Base-by-base conservation (phyloP, 352 stramenopile species). In the Phytophthora litchii region DNA sequence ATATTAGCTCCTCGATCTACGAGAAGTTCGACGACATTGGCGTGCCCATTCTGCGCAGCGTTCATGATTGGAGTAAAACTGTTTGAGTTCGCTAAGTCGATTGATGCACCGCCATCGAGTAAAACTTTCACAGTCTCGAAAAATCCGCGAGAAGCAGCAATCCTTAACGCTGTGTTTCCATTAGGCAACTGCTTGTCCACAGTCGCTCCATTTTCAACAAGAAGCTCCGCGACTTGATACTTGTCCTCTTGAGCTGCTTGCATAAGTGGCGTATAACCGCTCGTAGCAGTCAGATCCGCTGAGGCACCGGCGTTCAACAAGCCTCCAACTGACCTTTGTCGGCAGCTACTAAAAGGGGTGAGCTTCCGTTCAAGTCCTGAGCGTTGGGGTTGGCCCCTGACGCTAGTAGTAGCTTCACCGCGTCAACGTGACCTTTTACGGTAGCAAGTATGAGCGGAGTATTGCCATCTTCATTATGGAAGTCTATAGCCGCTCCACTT, bases 61-160 rank as follows among this genome's bases (percentile, higher is more conserved):
- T 16, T 32, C 42, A 48, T 27, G 23, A 27, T 48, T n/a, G 42
- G 42, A 20, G 42, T 48, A 21, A 36, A 48, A 27, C 23, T 48
- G 42, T 48, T 48, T n/a, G 42, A 48, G 23, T 48, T 48, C 7
- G 23, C 23, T 21, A 48, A 34, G 42, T 48, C 23, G 23, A 48
- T 36, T 19, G 42, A 36, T 20, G 42, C 42, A 13, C 23, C 23
- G 3, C 21, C 13, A 21, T 48, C 42, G 5, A 48, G 42, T 48
- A 48, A 32, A 36, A 48, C 42, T 6, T 23, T 13, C n/a, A 36
- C 42, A 48, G 42, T 48, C 4, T 48, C 42, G 10, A 48, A 13
- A 14, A 11, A 14, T 14, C 42, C 42, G 3, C 25, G 27, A 37
- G 42, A 48, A 48, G 42, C 42, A 9, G 42, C 42, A 21, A 48